Evolutionary conservation across 192 early-diverging fungal genomes (phyloP), one percentile per base, ranked within the genome.

Genomic region (Podila minutissima): DNA sequence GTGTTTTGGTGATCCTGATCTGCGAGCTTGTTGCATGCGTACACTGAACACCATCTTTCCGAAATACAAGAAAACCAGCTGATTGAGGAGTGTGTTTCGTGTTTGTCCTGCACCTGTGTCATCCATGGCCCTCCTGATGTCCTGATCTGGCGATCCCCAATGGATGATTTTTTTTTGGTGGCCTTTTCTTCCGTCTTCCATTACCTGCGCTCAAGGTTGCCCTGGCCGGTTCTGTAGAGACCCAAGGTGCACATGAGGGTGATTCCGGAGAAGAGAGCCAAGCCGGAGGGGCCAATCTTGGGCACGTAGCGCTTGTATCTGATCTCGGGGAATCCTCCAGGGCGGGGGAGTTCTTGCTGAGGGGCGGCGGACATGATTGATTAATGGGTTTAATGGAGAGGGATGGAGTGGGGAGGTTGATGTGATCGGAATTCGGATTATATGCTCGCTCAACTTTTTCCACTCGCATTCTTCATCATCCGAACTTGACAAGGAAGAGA

Each of bases 221-320:
- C 85, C 82, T 92, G 83, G 32, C 74, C 88, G 20, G 89, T 76
- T 74, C 87, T 86, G 86, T 94, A 94, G 83, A 93, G 94, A 60
- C 98, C 97, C 67, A 92, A 95, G 32, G 89, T 88, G 88, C 94
- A 94, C 50, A 97, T 77, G 17, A 88, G 90, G 20, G 92, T 88
- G 32, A 93, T 77, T 50, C 88, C 94, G 3, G 86, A 83, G 70
- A 99, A 92, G 69, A 99, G 84, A 32, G 91, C 92, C 17, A 92
- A 59, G 29, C 98, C 98, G 22, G 95, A 96, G 19, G 98, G 98
- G 8, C 98, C 98, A 29, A 92, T 86, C 75, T 91, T 91, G 41
- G 98, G 97, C 28, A 97, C 72, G 69, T 95, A 92, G 28, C 98
- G 94, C 83, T 94, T 90, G 88, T 96, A 99, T 63, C 87, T 86